phyloP scores from a whole-genome alignment of 2,329 filamentous ascomycete genomes.

The Fusarium tjaetaba region DNA sequence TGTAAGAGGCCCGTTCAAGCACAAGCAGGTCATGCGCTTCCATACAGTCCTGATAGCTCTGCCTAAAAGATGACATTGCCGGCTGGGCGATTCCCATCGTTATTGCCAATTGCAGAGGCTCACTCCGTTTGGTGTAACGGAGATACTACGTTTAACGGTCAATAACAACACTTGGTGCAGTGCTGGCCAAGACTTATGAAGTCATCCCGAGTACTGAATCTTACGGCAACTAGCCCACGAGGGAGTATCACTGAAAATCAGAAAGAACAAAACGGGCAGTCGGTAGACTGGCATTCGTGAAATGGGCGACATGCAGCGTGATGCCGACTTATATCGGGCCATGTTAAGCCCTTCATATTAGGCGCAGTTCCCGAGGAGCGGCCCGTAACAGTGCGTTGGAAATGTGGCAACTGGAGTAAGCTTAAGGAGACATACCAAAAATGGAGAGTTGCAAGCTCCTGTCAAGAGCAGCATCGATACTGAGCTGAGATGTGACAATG shows the following conservation, averaged over 20 bases:
- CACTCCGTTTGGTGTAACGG: slow-evolving; percentile 16
- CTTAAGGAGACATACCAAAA: background rate
- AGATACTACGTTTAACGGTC: slow-evolving; percentile 21
- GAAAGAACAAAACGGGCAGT: background rate
- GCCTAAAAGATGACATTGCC: slow-evolving; percentile 10
- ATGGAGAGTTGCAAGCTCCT: background rate
- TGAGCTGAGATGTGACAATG: background rate
- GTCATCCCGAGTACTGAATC: background rate
- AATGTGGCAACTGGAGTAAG: background rate
- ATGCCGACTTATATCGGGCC: background rate
- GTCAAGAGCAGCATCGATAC: background rate
- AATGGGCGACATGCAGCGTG: background rate
- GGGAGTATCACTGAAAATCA: background rate
- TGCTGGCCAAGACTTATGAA: background rate
- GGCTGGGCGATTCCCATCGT: background rate
- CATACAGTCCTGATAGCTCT: background rate
- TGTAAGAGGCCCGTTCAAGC: slow-evolving; percentile 1
- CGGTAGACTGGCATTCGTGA: background rate
- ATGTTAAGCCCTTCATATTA: background rate
- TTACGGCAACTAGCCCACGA: background rate
- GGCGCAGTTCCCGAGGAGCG: background rate
- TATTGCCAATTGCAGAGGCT: slow-evolving; percentile 19
- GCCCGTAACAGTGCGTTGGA: background rate
- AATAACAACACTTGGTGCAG: slow-evolving; percentile 4
- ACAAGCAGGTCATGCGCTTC: slow-evolving; percentile 5